These are phyloP conservation scores for Sporisorium reilianum DNA, from an alignment of 1,284 basidiomycete genomes.

Conservation along the genomic window DNA sequence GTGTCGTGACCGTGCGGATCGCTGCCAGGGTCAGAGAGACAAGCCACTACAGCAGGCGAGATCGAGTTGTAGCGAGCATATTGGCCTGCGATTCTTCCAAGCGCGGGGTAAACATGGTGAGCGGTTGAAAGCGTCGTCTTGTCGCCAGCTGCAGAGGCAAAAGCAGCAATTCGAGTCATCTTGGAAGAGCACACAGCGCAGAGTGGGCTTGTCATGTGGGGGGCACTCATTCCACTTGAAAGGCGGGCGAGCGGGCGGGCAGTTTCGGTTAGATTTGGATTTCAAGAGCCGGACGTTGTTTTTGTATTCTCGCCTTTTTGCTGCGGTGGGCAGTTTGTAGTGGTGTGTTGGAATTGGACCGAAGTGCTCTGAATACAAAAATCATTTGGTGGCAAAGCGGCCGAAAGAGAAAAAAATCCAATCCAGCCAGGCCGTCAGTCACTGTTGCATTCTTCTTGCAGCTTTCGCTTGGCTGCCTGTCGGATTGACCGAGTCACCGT, in stretches of 20 bases:
- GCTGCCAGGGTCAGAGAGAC: no score
- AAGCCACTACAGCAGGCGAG: no score
- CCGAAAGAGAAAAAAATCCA: background rate
- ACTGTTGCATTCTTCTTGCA: background rate
- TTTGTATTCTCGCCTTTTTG: background rate
- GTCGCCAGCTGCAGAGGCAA: background rate
- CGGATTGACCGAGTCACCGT: conserved; percentile 17
- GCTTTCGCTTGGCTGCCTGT: no score
- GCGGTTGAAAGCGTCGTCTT: background rate
- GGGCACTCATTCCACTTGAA: background rate
- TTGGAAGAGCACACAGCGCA: background rate
- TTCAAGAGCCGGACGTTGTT: background rate
- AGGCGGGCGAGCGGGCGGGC: no score
- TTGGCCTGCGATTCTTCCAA: conserved; percentile 16
- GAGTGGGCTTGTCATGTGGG: conserved; percentile 4
- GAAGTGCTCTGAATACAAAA: no score
- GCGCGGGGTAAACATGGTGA: conserved; percentile 26
- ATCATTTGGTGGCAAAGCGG: no score
- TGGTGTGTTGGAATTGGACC: no score
- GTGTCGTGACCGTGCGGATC: background rate
- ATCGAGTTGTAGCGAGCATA: background rate
- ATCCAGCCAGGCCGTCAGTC: background rate
- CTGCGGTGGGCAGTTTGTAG: conserved; percentile 3
- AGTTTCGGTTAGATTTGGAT: conserved; percentile 28
- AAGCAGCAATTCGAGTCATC: conserved; percentile 29